Base-by-base conservation (phyloP, 106 monocot genomes). In the Dendrobium nobile region DNA sequence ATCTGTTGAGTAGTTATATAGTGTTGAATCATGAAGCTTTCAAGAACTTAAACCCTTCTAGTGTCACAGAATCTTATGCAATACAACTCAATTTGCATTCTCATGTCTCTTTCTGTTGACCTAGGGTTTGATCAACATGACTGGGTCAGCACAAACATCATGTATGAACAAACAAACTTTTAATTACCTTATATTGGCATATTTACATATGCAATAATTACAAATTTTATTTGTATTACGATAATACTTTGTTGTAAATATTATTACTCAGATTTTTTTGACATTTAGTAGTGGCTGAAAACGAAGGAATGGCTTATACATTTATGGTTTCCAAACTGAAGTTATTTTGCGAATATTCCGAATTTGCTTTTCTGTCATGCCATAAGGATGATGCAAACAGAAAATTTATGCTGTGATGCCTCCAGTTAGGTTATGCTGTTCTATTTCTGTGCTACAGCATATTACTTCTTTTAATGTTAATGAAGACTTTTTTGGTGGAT, bases 181-280 rank as follows among this genome's bases (percentile, higher is more conserved):
- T 61, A 20, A 61, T 61, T 22, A n/a, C n/a, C 61, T 61, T 68
- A 68, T 68, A 68, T 68, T 68, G 68, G 68, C 26, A 68, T 10
- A 68, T 19, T 20, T 68, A 68, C 68, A 9, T 28, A 10, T 31
- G 10, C 13, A 24, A 10, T 15, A 28, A 26, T 67, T 5, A 6
- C 1, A 24, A 2, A 28, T 67, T 31, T 22, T 70, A 37, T 70
- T 70, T 2, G 20, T 31, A 70, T 37, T 70, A 16, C 13, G 16
- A 37, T 70, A 5, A 70, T 70, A 37, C 5, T 70, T 22, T 37
- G 7, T 64, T 64, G 64, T 64, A 64, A 64, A 64, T 70, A n/a
- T 28, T 28, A 37, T 37, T 33, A 33, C 70, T 33, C 37, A 37
- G 15, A 13, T 70, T 70, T 15, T 33, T 67, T 27, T 70, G 27